Conservation (phyloP, 306 rosid genomes). For the Pyrus betulifolia region DNA sequence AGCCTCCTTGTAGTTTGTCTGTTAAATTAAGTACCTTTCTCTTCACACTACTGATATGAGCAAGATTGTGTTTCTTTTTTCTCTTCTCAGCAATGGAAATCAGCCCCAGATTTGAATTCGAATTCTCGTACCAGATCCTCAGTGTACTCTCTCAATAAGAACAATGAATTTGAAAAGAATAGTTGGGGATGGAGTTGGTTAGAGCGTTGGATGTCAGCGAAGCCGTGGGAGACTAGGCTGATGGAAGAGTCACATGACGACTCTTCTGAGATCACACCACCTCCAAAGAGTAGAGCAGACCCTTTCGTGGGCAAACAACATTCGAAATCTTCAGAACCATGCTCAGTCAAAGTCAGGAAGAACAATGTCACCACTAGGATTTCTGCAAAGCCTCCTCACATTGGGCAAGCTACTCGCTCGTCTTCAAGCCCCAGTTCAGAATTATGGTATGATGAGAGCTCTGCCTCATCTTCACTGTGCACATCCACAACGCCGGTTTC, state of each 20-base stretch:
- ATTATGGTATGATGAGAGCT: slow-evolving; percentile 74
- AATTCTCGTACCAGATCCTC: slow-evolving; percentile 30
- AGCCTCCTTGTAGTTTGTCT: not conserved
- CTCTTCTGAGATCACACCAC: slow-evolving; percentile 50
- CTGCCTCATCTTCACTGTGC: slow-evolving; percentile 85
- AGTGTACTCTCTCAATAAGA: slow-evolving; percentile 34
- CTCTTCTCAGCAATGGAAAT: slow-evolving; percentile 63
- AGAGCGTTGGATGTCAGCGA: slow-evolving; percentile 99
- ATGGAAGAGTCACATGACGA: slow-evolving; percentile 68
- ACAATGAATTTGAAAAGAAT: slow-evolving; percentile 48
- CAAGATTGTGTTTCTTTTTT: not conserved
- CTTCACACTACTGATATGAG: not conserved
- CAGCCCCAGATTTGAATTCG: slow-evolving; percentile 37
- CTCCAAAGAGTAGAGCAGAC: slow-evolving; percentile 45
- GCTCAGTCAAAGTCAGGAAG: slow-evolving; percentile 55
- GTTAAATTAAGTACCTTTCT: not conserved
- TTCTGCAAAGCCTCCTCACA: slow-evolving; percentile 67
- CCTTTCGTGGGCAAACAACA: slow-evolving; percentile 33
- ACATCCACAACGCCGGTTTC: slow-evolving; percentile 79
- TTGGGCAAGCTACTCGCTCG: slow-evolving; percentile 60
- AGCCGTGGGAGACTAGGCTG: slow-evolving; percentile 93
- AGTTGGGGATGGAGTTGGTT: slow-evolving; percentile 97
- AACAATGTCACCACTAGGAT: slow-evolving; percentile 84
- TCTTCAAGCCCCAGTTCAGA: slow-evolving; percentile 97
- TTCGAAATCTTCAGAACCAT: slow-evolving; percentile 36